phyloP scores from a whole-genome alignment of 2,329 filamentous ascomycete species.

The Tolypocladium cylindrosporum region DNA sequence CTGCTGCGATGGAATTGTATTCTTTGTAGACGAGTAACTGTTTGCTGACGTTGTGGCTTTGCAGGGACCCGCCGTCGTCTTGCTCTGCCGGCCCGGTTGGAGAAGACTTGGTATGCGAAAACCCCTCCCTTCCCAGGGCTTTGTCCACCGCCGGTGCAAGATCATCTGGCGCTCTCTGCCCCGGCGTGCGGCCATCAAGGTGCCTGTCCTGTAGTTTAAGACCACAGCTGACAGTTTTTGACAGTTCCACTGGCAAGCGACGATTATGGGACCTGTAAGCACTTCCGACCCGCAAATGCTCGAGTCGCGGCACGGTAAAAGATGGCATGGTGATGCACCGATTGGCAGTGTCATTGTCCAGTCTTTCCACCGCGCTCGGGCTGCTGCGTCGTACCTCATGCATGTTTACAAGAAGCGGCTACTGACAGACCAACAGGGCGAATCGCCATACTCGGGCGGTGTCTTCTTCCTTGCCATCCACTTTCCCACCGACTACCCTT shows the following conservation, averaged over 20 bases:
- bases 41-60: conserved; percentile 12
- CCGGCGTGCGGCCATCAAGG: neutral
- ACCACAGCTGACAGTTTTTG: conserved; percentile 12
- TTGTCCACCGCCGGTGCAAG: neutral
- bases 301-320: neutral
- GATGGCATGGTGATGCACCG: neutral
- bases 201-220: neutral
- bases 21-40: neutral
- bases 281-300: conserved; percentile 7
- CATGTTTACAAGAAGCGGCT: neutral
- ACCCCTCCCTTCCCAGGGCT: conserved; percentile 7
- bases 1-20: neutral
- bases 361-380: neutral
- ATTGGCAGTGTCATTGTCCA: neutral
- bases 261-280: conserved; percentile 97
- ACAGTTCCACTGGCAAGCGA: conserved; percentile 99
- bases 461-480: conserved; percentile 99
- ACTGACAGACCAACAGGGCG: conserved; percentile 50
- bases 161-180: too few relatives aligned
- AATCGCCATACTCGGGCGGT: conserved; percentile 95
- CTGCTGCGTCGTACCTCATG: neutral
- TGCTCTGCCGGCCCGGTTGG: conserved; percentile 96
- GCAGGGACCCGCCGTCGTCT: conserved; percentile 92
- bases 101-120: conserved; percentile 82
- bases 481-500: conserved; percentile 99